Evolutionary conservation across 192 early-diverging fungal species (phyloP).

Genomic region (Linnemannia elongata): DNA sequence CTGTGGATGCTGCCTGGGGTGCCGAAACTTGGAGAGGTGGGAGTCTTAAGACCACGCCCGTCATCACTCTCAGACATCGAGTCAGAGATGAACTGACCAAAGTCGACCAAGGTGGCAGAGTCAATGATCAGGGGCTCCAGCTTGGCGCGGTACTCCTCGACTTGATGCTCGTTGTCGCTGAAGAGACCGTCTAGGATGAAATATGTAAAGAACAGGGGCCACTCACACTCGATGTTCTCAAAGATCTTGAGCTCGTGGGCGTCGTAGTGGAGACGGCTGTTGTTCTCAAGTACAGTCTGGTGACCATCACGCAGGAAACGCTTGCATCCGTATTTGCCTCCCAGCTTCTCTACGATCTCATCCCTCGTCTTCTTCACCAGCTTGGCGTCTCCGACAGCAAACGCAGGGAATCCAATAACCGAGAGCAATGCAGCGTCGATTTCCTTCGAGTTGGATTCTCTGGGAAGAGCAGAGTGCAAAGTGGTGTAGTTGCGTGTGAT

Average conservation of each 20-base stretch:
- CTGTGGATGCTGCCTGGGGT: constrained; percentile 10
- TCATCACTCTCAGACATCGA: constrained; percentile 28
- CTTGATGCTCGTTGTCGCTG: constrained; percentile 70
- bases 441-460: constrained; percentile 89
- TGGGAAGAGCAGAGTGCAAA: constrained; percentile 77
- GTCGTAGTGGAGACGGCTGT: constrained; percentile 79
- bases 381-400: constrained; percentile 76
- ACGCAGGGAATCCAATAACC: constrained; percentile 88
- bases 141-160: constrained; percentile 74
- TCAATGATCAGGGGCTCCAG: constrained; percentile 78
- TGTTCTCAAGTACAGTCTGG: constrained; percentile 76
- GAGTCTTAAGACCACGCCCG: constrained; percentile 18
- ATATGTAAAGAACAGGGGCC: constrained; percentile 91
- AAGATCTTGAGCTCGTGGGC: constrained; percentile 83
- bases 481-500: constrained; percentile 84
- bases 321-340: constrained; percentile 84
- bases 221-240: constrained; percentile 87
- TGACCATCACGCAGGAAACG: constrained; percentile 89
- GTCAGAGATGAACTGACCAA: constrained; percentile 47
- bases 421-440: constrained; percentile 84
- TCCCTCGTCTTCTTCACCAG: constrained; percentile 71
- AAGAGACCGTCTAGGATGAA: constrained; percentile 85
- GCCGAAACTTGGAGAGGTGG: constrained; percentile 32
- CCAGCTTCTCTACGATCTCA: constrained; percentile 83
- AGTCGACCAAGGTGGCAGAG: constrained; percentile 66